Base-by-base conservation (phyloP, 192 early-diverging fungal species). In the Umbelopsis isabellina region DNA sequence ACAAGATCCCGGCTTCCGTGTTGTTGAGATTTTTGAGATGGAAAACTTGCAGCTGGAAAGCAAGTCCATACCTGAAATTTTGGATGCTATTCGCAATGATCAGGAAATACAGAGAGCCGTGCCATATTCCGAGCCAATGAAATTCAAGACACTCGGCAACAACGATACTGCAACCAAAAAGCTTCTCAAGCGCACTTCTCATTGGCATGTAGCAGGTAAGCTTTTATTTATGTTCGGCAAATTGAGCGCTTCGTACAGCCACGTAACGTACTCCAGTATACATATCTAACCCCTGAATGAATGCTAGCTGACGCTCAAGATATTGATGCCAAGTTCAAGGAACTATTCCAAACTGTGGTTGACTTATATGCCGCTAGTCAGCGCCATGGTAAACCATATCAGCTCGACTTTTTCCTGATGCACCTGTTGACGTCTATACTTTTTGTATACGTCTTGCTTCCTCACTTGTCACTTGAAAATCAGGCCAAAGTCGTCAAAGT, bases 201-300 rank as follows among this genome's bases (percentile, higher is more conserved):
- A 61, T 2, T 61, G 30, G 55, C 55, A 61, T 15, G 55, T 61
- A 35, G 55, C 55, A 61, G 55, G 55, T 61, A 35, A 7, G 25
- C 18, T 25, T 3, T 58, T 23, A 35, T 58, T 58, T 33, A 11
- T 18, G 33, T 2, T 49, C 6, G 48, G 15, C 15, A 49, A 4
- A 13, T 21, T 49, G 48, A 0, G 6, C 6, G 37, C 37, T 30
- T 30, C 3, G n/a, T 5, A 41, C 10, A 41, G 37, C 37, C 37
- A 41, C 37, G 10, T 9, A 1, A 41, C 37, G 6, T 41, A 4
- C 1, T 41, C 37, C 6, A 41, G 6, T 41, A 10, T 4, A 4
- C 2, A 6, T 41, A 41, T 9, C 37, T 41, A 1, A 6, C 37
- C 5, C 37, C 6, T 4, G 1, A 9, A 0, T 6, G 2, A 41